A percentile compares a stretch with the other conserved stretches of the same genome.
Conservation (phyloP, 805 yeast genomes). For the Jamesozyma spencerorum region DNA sequence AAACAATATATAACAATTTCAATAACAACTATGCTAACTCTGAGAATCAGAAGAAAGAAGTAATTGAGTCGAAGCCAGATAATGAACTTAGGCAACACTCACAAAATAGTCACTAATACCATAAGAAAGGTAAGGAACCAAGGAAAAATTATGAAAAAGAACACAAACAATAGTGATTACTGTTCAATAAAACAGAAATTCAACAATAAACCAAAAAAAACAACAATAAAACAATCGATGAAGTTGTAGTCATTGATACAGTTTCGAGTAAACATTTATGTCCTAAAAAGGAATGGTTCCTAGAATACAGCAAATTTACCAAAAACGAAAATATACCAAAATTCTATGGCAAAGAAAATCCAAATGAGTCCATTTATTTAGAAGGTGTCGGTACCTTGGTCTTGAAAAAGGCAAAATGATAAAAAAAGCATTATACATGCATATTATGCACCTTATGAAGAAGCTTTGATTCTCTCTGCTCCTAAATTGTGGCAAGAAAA, state of each 20-base stretch:
- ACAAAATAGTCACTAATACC: neutral
- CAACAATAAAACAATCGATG: neutral
- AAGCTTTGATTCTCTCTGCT: neutral
- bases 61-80: neutral
- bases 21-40: neutral
- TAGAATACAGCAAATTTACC: neutral
- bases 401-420: neutral
- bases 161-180: neutral
- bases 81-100: neutral
- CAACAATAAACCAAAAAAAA: no score
- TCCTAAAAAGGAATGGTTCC: neutral
- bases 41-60: neutral
- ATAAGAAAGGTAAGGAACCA: neutral
- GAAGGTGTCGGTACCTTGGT: neutral
- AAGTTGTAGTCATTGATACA: neutral
- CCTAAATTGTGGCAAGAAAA: neutral
- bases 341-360: neutral
- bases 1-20: neutral
- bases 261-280: neutral
- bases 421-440: neutral
- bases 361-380: neutral
- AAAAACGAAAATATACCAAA: neutral
- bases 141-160: neutral
- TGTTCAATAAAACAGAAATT: neutral
- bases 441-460: neutral